phyloP scores from a whole-genome alignment of 805 yeast genomes.

The Lachancea dasiensis region DNA sequence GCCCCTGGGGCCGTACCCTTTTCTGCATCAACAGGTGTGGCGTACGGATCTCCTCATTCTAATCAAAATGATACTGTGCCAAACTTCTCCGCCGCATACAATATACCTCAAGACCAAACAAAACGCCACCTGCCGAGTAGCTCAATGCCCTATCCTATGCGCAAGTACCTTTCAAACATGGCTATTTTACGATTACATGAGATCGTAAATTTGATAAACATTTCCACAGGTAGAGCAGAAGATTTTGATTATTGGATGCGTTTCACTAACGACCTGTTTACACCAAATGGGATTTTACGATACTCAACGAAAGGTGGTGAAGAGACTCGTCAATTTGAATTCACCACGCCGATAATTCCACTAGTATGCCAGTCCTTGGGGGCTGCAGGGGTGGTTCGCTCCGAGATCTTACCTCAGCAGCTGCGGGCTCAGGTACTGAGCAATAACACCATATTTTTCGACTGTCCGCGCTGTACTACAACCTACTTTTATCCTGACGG shows the following conservation, averaged over 20 bases:
- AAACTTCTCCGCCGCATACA: conserved; percentile 10
- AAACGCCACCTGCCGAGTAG: conserved; percentile 10
- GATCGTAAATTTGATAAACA: conserved; percentile 42
- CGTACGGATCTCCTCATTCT: neutral
- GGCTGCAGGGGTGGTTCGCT: conserved; percentile 44
- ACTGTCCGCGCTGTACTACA: conserved; percentile 44
- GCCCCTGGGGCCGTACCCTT: neutral
- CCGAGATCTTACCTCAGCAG: conserved; percentile 46
- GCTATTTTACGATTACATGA: conserved; percentile 48
- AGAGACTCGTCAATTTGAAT: conserved; percentile 54
- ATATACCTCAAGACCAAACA: conserved; percentile 6
- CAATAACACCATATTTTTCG: conserved; percentile 48
- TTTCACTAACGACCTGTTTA: conserved; percentile 45
- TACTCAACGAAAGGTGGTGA: conserved; percentile 41
- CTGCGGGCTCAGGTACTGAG: conserved; percentile 48
- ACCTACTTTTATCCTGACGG: conserved; percentile 62
- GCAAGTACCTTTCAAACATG: conserved; percentile 41
- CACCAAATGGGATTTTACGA: conserved; percentile 44
- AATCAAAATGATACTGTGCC: neutral
- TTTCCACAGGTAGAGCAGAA: conserved; percentile 38
- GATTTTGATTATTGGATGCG: conserved; percentile 46
- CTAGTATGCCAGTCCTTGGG: conserved; percentile 47
- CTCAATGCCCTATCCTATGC: conserved; percentile 24
- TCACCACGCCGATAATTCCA: conserved; percentile 61
- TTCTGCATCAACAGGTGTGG: too few relatives aligned